phyloP scores from a whole-genome alignment of 1,284 basidiomycete species.

The Nidula niveotomentosa region DNA sequence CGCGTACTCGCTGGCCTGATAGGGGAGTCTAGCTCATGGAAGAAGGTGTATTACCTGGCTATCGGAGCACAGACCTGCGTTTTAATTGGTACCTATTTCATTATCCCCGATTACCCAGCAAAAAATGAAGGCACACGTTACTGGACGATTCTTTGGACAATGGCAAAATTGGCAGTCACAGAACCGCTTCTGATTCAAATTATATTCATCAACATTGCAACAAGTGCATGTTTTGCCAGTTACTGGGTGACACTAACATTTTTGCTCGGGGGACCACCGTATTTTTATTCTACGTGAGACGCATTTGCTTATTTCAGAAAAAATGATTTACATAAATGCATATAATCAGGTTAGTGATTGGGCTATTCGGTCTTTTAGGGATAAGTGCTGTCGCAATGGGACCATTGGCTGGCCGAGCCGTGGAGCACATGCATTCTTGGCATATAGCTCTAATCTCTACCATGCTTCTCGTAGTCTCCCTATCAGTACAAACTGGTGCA shows the following conservation, averaged over 20 bases:
- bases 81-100: constrained; percentile 41
- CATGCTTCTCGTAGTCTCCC: constrained; percentile 31
- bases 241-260: constrained; percentile 70
- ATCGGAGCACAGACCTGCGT: constrained; percentile 49
- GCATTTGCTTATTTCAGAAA: not conserved
- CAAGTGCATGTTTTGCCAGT: constrained; percentile 45
- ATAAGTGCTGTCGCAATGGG: constrained; percentile 53
- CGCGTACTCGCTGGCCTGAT: constrained; percentile 60
- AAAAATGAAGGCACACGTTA: constrained; percentile 53
- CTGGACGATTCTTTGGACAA: constrained; percentile 48
- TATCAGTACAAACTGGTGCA: constrained; percentile 47
- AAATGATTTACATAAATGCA: not conserved
- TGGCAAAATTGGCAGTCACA: constrained; percentile 54
- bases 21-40: constrained; percentile 50
- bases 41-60: constrained; percentile 56
- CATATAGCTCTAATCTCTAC: constrained; percentile 48
- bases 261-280: constrained; percentile 57
- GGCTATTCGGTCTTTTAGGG: constrained; percentile 63
- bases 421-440: constrained; percentile 62
- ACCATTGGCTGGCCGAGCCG: constrained; percentile 52
- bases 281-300: constrained; percentile 51
- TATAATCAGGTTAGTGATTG: constrained; percentile 47
- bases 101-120: constrained; percentile 64
- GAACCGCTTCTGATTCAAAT: constrained; percentile 61
- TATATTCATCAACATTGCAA: constrained; percentile 46